Evolutionary conservation across 2,329 filamentous ascomycete species (phyloP).

Genomic region (Aspergillus pseudonomiae): DNA sequence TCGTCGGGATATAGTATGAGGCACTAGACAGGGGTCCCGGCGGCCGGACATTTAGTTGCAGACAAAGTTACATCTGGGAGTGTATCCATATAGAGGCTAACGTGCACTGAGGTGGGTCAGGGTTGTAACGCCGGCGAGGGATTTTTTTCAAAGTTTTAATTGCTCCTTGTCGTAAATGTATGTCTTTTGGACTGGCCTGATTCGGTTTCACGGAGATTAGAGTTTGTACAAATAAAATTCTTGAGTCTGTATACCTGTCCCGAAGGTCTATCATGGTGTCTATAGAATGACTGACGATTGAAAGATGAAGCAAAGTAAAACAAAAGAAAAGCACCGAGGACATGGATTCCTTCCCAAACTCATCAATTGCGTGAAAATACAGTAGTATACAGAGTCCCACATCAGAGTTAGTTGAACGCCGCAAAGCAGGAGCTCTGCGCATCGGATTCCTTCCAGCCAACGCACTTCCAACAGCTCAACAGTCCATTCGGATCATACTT

Average conservation of each 20-base stretch:
- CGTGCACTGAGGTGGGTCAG: not conserved
- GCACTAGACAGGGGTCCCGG: not conserved
- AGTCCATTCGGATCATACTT: conserved; percentile 23
- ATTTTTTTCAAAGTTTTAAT: not conserved
- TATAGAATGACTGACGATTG: not conserved
- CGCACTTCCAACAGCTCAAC: conserved; percentile 23
- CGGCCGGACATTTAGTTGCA: not conserved
- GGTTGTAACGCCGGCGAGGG: not conserved
- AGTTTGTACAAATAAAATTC: not conserved
- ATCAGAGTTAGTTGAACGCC: conserved; percentile 1
- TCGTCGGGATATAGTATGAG: not conserved
- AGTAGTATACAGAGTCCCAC: not conserved
- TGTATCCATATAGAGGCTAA: not conserved
- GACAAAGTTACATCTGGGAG: not conserved
- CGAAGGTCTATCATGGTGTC: too few relatives aligned
- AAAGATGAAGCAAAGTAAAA: not conserved
- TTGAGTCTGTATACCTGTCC: not conserved
- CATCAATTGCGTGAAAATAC: not conserved
- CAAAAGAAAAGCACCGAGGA: not conserved
- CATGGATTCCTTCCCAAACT: not conserved
- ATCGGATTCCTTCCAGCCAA: conserved; percentile 21
- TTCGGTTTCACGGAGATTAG: not conserved
- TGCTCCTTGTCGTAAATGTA: not conserved
- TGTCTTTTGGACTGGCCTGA: not conserved
- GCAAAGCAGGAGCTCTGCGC: conserved; percentile 16